Evolutionary conservation across 331 rosid genomes (phyloP).

Genomic region (Malus hybrid): DNA sequence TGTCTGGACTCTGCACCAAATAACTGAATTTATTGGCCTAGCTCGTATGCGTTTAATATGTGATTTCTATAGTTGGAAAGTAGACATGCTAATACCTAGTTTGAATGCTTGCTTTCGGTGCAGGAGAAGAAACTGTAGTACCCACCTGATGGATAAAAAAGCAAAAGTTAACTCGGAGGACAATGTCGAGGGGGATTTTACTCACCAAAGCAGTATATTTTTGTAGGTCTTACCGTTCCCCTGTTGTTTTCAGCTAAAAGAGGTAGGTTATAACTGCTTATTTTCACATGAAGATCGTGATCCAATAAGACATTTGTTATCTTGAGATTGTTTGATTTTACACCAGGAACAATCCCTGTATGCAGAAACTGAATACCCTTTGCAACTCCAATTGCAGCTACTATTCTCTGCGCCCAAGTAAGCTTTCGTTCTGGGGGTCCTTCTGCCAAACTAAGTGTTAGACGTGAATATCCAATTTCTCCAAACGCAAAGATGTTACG

Average conservation of each 20-base stretch:
- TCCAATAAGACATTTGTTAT: conserved; percentile 74
- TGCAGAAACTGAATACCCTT: conserved; percentile 92
- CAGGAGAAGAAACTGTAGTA: conserved; percentile 33
- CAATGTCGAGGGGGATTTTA: not conserved
- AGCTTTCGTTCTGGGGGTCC: conserved; percentile 44
- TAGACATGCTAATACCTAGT: conserved; percentile 37
- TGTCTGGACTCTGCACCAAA: not conserved
- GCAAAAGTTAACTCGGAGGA: conserved; percentile 5
- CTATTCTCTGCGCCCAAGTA: conserved; percentile 77
- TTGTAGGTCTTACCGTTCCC: conserved; percentile 37
- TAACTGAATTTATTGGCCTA: not conserved
- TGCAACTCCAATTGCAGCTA: conserved; percentile 73
- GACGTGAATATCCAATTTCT: not conserved
- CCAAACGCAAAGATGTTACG: not conserved
- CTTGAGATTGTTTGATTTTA: conserved; percentile 67
- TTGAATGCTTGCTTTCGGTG: conserved; percentile 50
- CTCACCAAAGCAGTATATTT: not conserved
- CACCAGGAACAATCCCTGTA: conserved; percentile 88
- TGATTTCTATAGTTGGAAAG: not conserved
- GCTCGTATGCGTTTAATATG: not conserved
- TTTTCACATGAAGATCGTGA: conserved; percentile 62
- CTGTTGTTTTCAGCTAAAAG: conserved; percentile 45
- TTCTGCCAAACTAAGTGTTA: conserved; percentile 39
- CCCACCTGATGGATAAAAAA: conserved; percentile 38
- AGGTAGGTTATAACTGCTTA: conserved; percentile 68